phyloP scores from a whole-genome alignment of 1,284 basidiomycete genomes.

The Leccinum solheimii region DNA sequence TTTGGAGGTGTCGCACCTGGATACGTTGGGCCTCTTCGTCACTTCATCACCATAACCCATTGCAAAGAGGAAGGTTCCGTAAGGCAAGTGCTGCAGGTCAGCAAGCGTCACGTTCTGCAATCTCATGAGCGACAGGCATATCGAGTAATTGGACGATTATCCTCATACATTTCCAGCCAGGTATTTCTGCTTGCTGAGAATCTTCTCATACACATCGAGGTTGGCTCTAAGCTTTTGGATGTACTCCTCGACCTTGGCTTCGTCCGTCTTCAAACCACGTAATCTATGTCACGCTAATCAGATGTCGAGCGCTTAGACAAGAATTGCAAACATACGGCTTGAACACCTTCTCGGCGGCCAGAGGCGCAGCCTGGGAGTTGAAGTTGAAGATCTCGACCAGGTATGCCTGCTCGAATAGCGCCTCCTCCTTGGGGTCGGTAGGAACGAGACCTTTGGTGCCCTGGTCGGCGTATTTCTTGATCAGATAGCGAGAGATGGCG shows the following conservation, averaged over 20 bases:
- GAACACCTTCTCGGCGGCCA: slow-evolving; percentile 37
- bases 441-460: slow-evolving; percentile 38
- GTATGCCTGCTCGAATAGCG: slow-evolving; percentile 36
- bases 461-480: slow-evolving; percentile 43
- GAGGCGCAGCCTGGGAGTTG: slow-evolving; percentile 19
- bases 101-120: slow-evolving; percentile 45
- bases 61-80: slow-evolving; percentile 29
- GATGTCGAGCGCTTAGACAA: background rate
- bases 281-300: slow-evolving; percentile 6
- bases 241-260: slow-evolving; percentile 26
- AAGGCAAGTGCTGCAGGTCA: slow-evolving; percentile 56
- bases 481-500: slow-evolving; percentile 53
- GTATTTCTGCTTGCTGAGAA: slow-evolving; percentile 49
- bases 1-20: slow-evolving; percentile 21
- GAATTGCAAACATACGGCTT: slow-evolving; percentile 35
- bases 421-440: slow-evolving; percentile 31
- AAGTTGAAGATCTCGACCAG: slow-evolving; percentile 34
- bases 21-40: slow-evolving; percentile 21
- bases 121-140: slow-evolving; percentile 9
- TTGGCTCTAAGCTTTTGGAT: slow-evolving; percentile 33
- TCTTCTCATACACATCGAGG: slow-evolving; percentile 46
- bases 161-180: slow-evolving; percentile 47
- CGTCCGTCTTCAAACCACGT: slow-evolving; percentile 23
- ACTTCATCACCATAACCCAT: slow-evolving; percentile 9
- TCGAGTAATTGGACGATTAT: background rate